phyloP scores from a whole-genome alignment of 768 basidiomycete species.

The Kwoniella dejecticola region DNA sequence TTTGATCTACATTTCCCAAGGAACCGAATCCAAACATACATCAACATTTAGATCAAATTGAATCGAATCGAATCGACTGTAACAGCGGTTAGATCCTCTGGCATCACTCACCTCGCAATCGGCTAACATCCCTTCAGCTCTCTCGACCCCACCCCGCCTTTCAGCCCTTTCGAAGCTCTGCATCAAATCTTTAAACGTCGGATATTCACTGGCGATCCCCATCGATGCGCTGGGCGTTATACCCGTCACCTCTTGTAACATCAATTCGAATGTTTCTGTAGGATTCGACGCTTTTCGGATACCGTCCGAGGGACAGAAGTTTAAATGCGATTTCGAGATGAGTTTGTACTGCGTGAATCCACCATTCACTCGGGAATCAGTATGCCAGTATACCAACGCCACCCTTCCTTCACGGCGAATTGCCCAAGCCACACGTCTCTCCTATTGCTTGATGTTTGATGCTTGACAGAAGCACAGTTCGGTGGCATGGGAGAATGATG shows the following conservation, averaged over 20 bases:
- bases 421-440: too few species aligned
- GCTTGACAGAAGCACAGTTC: too few species aligned
- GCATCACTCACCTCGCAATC: conserved; percentile 46
- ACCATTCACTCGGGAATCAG: too few species aligned
- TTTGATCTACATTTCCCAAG: conserved; percentile 22
- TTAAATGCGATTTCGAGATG: conserved; percentile 51
- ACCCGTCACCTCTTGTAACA: conserved; percentile 53
- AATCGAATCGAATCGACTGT: too few species aligned
- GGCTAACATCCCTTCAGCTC: conserved; percentile 38
- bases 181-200: conserved; percentile 49
- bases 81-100: too few species aligned
- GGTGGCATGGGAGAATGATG: too few species aligned
- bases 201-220: conserved; percentile 45
- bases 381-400: too few species aligned
- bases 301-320: conserved; percentile 44
- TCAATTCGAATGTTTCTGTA: conserved; percentile 45
- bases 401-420: too few species aligned
- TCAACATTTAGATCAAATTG: too few species aligned
- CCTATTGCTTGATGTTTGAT: too few species aligned
- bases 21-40: not conserved
- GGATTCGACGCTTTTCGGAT: conserved; percentile 35
- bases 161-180: conserved; percentile 48
- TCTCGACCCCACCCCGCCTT: conserved; percentile 28
- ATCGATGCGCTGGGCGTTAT: conserved; percentile 49
- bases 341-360: conserved; percentile 49